Evolutionary conservation across 1,284 basidiomycete genomes (phyloP).

Genomic region (Marasmius tenuissimus): DNA sequence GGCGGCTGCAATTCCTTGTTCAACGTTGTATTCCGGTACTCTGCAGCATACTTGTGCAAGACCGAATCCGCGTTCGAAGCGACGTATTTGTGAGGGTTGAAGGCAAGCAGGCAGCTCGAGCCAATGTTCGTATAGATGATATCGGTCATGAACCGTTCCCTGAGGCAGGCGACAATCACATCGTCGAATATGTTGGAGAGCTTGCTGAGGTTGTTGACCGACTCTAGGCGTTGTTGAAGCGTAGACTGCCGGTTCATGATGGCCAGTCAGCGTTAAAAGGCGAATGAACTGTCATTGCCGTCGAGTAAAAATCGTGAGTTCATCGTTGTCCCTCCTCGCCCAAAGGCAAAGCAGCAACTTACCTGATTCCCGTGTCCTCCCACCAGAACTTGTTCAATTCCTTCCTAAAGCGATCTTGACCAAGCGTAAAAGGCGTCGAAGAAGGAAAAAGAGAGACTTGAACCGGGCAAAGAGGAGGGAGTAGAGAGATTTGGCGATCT

Average conservation of each 20-base stretch:
- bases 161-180: slow-evolving; percentile 77
- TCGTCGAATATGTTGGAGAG: slow-evolving; percentile 71
- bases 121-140: slow-evolving; percentile 81
- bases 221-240: slow-evolving; percentile 66
- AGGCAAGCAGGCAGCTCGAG: slow-evolving; percentile 69
- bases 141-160: slow-evolving; percentile 85
- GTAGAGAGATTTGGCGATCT: too few species aligned
- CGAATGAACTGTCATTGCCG: too few species aligned
- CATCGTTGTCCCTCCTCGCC: too few species aligned
- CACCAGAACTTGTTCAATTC: too few species aligned
- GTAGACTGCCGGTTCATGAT: slow-evolving; percentile 24
- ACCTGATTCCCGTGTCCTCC: too few species aligned
- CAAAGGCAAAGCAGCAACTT: too few species aligned
- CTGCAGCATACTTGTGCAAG: slow-evolving; percentile 80
- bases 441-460: too few species aligned
- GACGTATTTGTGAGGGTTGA: slow-evolving; percentile 90
- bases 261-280: too few species aligned
- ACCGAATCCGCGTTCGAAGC: slow-evolving; percentile 78
- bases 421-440: too few species aligned
- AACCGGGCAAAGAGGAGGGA: too few species aligned
- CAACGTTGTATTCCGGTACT: slow-evolving; percentile 66
- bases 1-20: slow-evolving; percentile 59
- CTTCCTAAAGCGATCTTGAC: too few species aligned
- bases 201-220: slow-evolving; percentile 61
- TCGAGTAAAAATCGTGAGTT: too few species aligned